phyloP scores from a whole-genome alignment of 1,284 basidiomycete species.

The Rhizoctonia solani region DNA sequence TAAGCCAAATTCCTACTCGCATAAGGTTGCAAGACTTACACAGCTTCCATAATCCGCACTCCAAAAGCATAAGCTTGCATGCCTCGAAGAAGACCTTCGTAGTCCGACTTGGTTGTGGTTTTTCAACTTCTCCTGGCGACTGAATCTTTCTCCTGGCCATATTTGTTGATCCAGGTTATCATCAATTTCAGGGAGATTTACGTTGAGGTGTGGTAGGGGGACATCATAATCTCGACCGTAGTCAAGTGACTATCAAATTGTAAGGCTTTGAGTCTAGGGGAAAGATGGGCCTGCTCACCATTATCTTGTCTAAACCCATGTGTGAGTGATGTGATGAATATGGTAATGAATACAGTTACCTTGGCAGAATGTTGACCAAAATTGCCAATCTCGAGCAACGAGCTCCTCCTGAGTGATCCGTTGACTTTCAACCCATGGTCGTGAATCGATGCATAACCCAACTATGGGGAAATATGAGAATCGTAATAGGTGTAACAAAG shows the following conservation, averaged over 20 bases:
- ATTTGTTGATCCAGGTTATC: neutral
- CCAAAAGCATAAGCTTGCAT: constrained; percentile 59
- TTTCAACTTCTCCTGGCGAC: neutral
- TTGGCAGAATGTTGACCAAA: constrained; percentile 59
- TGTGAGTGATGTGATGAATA: constrained; percentile 52
- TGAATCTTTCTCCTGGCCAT: neutral
- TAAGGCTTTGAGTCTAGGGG: neutral
- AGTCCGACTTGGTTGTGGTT: constrained; percentile 42
- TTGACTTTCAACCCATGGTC: constrained; percentile 57
- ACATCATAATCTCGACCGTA: constrained; percentile 58
- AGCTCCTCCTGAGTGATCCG: constrained; percentile 56
- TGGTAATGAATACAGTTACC: constrained; percentile 40
- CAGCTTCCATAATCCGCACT: constrained; percentile 59
- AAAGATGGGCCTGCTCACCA: neutral
- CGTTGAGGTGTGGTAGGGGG: constrained; percentile 42
- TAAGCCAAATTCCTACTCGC: neutral
- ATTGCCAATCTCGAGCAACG: constrained; percentile 60
- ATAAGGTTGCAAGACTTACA: constrained; percentile 50
- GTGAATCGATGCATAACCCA: constrained; percentile 61
- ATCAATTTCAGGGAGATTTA: constrained; percentile 16
- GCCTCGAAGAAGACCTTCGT: constrained; percentile 59
- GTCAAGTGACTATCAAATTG: constrained; percentile 11
- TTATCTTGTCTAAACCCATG: constrained; percentile 20
- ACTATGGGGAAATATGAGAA: constrained; percentile 46
- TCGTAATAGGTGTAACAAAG: constrained; percentile 1